phyloP scores from a whole-genome alignment of 2,329 filamentous ascomycete species.

The Claviceps cyperi region DNA sequence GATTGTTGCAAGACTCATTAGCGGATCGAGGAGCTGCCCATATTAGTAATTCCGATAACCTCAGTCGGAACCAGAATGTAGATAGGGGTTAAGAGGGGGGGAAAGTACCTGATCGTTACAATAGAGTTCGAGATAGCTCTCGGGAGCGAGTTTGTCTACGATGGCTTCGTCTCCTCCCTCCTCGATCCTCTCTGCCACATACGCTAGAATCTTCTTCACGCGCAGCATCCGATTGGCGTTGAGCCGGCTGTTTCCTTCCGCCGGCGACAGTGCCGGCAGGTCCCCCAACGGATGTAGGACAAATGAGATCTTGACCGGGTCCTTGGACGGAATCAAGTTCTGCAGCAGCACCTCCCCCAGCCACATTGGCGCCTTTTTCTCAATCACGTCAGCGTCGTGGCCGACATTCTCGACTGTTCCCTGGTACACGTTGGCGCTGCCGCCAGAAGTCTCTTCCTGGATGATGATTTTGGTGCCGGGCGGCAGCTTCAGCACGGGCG shows the following conservation, averaged over 20 bases:
- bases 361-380: constrained; percentile 82
- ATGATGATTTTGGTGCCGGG: constrained; percentile 52
- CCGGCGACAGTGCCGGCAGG: constrained; percentile 57
- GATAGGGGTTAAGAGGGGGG: too few relatives aligned
- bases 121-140: constrained; percentile 90
- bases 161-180: constrained; percentile 45
- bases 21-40: constrained; percentile 49
- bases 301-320: constrained; percentile 94
- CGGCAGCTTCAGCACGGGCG: constrained; percentile 61
- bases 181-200: constrained; percentile 86
- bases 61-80: too few relatives aligned
- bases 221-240: constrained; percentile 96
- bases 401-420: constrained; percentile 71
- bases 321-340: constrained; percentile 72
- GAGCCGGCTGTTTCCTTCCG: constrained; percentile 74
- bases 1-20: constrained; percentile 88
- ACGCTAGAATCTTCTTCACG: constrained; percentile 84
- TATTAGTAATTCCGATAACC: too few relatives aligned
- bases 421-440: constrained; percentile 74
- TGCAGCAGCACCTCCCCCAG: constrained; percentile 73
- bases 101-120: constrained; percentile 71
- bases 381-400: constrained; percentile 65
- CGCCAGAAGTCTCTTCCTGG: constrained; percentile 52
- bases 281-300: constrained; percentile 66
- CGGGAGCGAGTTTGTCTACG: constrained; percentile 52